These are phyloP conservation scores for Thelephora aurantiotincta DNA, from an alignment of 768 basidiomycete genomes.

Conservation along the genomic window DNA sequence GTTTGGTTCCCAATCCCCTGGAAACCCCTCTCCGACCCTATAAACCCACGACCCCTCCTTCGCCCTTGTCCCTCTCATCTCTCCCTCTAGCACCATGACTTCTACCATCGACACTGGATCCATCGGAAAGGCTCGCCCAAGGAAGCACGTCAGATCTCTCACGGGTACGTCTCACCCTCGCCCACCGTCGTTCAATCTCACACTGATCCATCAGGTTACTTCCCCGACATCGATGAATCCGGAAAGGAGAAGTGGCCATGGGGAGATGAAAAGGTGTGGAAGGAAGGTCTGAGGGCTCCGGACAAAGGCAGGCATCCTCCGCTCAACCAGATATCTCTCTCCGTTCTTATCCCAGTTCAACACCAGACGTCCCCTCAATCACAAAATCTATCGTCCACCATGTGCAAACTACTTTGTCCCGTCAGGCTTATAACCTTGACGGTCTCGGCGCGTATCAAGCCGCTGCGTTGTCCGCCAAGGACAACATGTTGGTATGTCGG, in stretches of 20 bases:
- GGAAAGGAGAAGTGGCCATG: constrained; percentile 81
- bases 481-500: constrained; percentile 62
- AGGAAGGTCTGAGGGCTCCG: constrained; percentile 38
- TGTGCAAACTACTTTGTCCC: constrained; percentile 80
- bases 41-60: too few relatives aligned
- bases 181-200: not conserved
- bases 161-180: constrained; percentile 14
- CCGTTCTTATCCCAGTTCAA: constrained; percentile 4
- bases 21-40: too few relatives aligned
- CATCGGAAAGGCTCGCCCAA: constrained; percentile 25
- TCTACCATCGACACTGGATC: constrained; percentile 12
- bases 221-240: constrained; percentile 59
- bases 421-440: constrained; percentile 83
- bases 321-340: not conserved
- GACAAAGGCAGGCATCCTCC: constrained; percentile 31
- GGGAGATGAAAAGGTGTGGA: constrained; percentile 70
- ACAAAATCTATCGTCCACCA: constrained; percentile 70
- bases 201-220: constrained; percentile 39
- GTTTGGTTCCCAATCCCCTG: too few relatives aligned
- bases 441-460: constrained; percentile 86
- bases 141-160: constrained; percentile 54
- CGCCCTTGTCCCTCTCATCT: too few relatives aligned
- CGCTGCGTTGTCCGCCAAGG: constrained; percentile 74
- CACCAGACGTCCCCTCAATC: constrained; percentile 43
- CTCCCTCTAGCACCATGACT: constrained; percentile 6